phyloP scores from a whole-genome alignment of 2,329 filamentous ascomycete species.

The Amauroascus verrucosus region DNA sequence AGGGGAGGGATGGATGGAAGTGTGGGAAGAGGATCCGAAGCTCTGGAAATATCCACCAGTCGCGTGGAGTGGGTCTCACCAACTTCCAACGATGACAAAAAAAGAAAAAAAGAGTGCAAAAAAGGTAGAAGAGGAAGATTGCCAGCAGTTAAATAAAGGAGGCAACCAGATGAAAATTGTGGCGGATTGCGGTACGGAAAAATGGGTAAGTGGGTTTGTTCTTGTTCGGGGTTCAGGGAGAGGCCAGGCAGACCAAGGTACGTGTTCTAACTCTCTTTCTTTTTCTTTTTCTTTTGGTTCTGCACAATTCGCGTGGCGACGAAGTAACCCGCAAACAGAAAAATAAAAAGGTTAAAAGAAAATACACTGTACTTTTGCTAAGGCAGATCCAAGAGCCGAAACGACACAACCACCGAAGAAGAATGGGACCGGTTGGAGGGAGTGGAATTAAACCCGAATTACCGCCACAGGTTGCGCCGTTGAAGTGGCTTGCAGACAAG shows the following conservation, averaged over 20 bases:
- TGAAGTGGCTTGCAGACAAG: constrained; percentile 7
- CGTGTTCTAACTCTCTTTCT: constrained; percentile 5
- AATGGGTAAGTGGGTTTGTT: neutral
- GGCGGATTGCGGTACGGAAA: neutral
- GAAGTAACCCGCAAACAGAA: neutral
- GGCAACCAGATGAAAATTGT: neutral
- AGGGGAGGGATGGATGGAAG: neutral
- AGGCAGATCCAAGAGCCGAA: too few relatives aligned
- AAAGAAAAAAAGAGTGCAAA: neutral
- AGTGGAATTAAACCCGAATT: neutral
- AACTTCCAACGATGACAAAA: neutral
- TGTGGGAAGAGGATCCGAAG: constrained; percentile 12
- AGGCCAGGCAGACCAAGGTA: neutral
- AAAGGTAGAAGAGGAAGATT: neutral
- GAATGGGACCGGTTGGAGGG: neutral
- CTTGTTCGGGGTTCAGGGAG: neutral
- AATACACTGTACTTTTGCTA: too few relatives aligned
- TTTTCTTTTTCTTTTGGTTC: neutral
- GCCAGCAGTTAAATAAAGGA: neutral
- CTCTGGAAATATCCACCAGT: constrained; percentile 13
- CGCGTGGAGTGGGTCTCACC: constrained; percentile 13
- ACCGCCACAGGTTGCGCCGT: constrained; percentile 4
- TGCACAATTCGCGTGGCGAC: constrained; percentile 5
- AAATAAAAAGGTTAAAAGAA: neutral
- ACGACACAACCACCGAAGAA: too few relatives aligned